Conservation (phyloP, 1,284 basidiomycete species). For the Polyporus tsugae region DNA sequence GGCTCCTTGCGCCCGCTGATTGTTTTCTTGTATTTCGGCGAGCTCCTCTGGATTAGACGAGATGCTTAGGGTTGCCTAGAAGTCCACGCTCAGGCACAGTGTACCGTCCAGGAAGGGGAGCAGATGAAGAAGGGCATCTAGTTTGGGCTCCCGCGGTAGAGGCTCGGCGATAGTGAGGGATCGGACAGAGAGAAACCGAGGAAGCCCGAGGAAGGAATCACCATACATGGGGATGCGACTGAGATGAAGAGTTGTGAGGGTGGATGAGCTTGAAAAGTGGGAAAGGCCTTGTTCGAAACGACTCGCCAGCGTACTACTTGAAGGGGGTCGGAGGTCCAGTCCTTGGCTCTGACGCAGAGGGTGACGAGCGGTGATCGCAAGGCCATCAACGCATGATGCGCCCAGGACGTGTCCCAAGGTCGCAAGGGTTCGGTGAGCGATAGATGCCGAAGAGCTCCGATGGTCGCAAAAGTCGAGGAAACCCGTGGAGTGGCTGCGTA, state of each 20-base stretch:
- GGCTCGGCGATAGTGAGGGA: neutral
- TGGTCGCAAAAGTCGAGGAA: neutral
- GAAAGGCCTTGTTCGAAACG: neutral
- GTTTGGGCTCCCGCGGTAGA: neutral
- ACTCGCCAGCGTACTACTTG: neutral
- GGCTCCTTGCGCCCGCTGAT: neutral
- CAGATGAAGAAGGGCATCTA: neutral
- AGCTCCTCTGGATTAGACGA: neutral
- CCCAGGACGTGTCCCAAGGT: neutral
- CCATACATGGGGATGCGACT: neutral
- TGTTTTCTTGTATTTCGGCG: too few relatives aligned
- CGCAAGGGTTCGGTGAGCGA: neutral
- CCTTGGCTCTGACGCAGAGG: neutral
- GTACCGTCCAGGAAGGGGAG: neutral
- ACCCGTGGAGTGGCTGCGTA: neutral
- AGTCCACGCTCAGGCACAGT: neutral
- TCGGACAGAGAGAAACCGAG: neutral
- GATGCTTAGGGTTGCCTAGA: neutral
- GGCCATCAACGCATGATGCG: neutral
- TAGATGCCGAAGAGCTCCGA: neutral
- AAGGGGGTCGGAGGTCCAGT: neutral
- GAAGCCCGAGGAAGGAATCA: neutral
- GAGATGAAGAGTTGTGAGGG: neutral
- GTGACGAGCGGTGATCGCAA: neutral
- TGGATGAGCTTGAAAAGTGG: neutral